Conservation (phyloP, 2,329 filamentous ascomycete genomes). For the Corinectria fuckeliana region DNA sequence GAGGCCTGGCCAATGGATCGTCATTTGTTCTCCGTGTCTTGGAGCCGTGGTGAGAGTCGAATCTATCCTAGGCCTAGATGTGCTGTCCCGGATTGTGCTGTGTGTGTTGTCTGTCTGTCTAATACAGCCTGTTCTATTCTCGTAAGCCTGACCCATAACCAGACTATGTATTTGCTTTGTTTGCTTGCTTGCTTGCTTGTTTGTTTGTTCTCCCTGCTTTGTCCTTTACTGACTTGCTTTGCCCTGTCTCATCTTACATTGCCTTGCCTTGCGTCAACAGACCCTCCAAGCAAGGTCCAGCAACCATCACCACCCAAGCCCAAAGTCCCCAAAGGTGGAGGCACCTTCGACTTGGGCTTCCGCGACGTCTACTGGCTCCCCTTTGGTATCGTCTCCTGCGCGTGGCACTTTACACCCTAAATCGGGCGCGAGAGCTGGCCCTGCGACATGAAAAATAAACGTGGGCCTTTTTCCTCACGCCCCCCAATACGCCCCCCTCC, state of each 20-base stretch:
- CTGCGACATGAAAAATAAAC: slow-evolving; percentile 1
- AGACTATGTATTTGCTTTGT: too few species aligned
- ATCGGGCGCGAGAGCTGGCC: slow-evolving; percentile 2
- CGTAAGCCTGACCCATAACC: too few species aligned
- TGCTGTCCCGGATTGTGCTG: too few species aligned
- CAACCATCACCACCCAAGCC: neutral
- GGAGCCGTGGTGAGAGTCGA: too few species aligned
- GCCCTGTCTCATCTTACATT: neutral
- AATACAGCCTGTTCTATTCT: too few species aligned
- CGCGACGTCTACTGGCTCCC: neutral
- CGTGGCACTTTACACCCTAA: slow-evolving; percentile 4
- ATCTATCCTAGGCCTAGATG: too few species aligned
- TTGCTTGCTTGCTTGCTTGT: too few species aligned
- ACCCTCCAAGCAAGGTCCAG: neutral
- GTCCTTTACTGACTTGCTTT: neutral
- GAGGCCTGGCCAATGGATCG: slow-evolving; percentile 12
- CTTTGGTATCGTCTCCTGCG: neutral
- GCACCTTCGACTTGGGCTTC: neutral
- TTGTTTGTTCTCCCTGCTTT: neutral
- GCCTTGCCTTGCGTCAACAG: neutral
- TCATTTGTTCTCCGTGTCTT: neutral
- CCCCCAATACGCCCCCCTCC: neutral
- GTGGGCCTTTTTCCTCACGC: slow-evolving; percentile 1
- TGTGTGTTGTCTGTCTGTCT: neutral
- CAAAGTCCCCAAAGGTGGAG: neutral